phyloP scores from a whole-genome alignment of 2,329 filamentous ascomycete genomes.

The Geosmithia putterillii region DNA sequence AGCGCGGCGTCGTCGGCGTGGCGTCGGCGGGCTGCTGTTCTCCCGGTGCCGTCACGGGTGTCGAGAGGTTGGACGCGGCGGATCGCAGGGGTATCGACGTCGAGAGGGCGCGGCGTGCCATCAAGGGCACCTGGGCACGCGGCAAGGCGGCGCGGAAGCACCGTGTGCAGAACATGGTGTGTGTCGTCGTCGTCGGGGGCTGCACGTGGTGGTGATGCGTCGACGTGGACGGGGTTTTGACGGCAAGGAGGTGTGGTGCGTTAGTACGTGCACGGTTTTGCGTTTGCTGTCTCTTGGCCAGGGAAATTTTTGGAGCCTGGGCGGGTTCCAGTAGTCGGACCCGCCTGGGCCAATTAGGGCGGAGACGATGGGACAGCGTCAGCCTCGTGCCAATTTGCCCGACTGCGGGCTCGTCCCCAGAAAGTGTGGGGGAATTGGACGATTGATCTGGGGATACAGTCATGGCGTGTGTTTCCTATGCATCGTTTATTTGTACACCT shows the following conservation, averaged over 20 bases:
- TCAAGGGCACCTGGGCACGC: conserved; percentile 14
- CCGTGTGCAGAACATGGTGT: conserved; percentile 27
- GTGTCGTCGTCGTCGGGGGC: conserved; percentile 9
- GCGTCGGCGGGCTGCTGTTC: conserved; percentile 9
- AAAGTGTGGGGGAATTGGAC: not conserved
- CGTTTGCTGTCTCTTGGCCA: no score
- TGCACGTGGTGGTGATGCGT: not conserved
- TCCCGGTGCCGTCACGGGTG: conserved; percentile 16
- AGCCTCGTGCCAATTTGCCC: not conserved
- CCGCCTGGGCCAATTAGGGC: conserved; percentile 1
- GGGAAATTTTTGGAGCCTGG: conserved; percentile 1
- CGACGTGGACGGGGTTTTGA: no score
- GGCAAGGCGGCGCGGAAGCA: conserved; percentile 34
- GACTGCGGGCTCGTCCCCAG: not conserved
- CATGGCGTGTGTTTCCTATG: not conserved
- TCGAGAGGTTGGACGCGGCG: conserved; percentile 21
- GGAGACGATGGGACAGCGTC: not conserved
- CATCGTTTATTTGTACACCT: not conserved
- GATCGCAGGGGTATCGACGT: conserved; percentile 21
- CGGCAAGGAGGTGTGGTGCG: not conserved
- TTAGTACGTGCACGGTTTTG: not conserved
- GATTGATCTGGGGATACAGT: not conserved
- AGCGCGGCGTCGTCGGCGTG: conserved; percentile 19
- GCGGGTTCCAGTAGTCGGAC: not conserved
- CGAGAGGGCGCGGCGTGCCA: conserved; percentile 29